Conservation (phyloP, 23 red algal genomes). For the Cyanidioschyzon merolae region DNA sequence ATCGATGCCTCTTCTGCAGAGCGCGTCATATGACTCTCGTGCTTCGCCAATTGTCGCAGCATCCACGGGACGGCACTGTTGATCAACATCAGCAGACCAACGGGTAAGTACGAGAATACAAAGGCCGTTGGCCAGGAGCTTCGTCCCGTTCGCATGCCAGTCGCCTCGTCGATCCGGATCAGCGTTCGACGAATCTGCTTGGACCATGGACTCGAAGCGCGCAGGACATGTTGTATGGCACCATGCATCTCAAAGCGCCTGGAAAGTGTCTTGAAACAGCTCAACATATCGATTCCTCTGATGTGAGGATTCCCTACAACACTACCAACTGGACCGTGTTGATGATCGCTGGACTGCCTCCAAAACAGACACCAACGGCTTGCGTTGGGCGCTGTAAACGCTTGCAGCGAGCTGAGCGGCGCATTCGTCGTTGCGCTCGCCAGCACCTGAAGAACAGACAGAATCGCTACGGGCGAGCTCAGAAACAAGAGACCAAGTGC, state of each 20-base stretch:
- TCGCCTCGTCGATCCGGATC: neutral
- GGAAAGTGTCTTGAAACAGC: neutral
- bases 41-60: slow-evolving; percentile 37
- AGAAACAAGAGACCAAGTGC: neutral
- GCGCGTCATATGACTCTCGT: slow-evolving; percentile 64
- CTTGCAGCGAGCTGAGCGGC: neutral
- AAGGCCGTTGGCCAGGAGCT: slow-evolving; percentile 1
- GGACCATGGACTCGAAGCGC: neutral
- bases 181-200: no score
- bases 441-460: neutral
- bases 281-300: neutral
- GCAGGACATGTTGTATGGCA: neutral
- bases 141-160: neutral
- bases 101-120: slow-evolving; percentile 70
- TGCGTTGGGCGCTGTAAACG: neutral
- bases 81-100: slow-evolving; percentile 58
- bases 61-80: slow-evolving; percentile 57
- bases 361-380: neutral
- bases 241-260: neutral
- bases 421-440: neutral
- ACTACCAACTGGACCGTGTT: neutral
- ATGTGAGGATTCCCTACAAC: neutral
- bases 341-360: neutral
- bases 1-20: slow-evolving; percentile 78
- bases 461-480: slow-evolving; percentile 15